Base-by-base conservation (phyloP, 1,139 yeast genomes). In the Candida sp. region DNA sequence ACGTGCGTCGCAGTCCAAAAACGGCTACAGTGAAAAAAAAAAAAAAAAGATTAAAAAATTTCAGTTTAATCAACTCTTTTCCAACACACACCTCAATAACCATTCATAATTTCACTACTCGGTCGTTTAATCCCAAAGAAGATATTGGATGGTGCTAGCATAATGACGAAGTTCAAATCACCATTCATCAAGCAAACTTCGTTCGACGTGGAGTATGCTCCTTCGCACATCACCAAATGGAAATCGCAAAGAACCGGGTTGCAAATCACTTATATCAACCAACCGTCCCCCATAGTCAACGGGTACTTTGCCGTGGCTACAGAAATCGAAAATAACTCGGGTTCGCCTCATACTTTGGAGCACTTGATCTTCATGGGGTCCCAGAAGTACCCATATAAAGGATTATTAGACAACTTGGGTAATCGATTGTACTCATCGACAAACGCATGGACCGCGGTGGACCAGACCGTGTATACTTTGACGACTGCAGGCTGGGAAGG, bases 401-500 rank as follows among this genome's bases (percentile, higher is more conserved):
- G 99, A 3, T 74, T 93, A 49, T 75, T 96, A 46, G 99, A 96
- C 62, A 86, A 86, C 7, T 78, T 93, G 51, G 97, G 98, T 5
- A 91, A 92, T 64, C 72, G 91, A 52, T 86, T 92, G 58, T 88
- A 88, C 68, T 89, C 97, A 1, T 79, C 85, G 7, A 96, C 99
- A 0, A 96, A 96, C 65, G 99, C 99, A 0, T 93, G 98, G 98
- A 94, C 99, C 0, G 92, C 88, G 1, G 90, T 94, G 3, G 99
- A 96, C 68, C 97, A 91, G 64, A 96, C 99, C 0, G 98, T 92
- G 2, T 96, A 94, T 63, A 91, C 97, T 1, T 75, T 96, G 51
- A 83, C 88, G 7, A 86, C 96, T 40, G 98, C 98, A 0, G 99
- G 99, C 5, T 93, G 98, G 97, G 92, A 90, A 51, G 99, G 98